Conservation (phyloP, 108 stramenopile genomes). For the Poteriospumella lacustris region DNA sequence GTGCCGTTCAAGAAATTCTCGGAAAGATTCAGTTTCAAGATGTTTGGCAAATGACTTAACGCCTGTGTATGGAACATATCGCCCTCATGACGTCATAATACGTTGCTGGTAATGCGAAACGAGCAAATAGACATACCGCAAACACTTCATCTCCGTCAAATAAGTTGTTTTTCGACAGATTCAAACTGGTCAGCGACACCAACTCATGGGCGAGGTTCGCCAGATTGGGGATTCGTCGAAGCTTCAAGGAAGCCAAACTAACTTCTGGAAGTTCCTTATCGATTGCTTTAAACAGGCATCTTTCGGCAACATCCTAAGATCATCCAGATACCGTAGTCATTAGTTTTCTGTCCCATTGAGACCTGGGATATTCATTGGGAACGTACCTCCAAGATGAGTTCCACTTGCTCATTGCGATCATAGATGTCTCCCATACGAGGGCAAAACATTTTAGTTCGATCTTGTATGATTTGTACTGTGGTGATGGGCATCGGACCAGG, state of each 20-base stretch:
- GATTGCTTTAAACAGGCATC: constrained; percentile 15
- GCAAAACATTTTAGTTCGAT: constrained; percentile 47
- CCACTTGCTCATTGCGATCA: constrained; percentile 29
- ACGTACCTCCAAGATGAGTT: constrained; percentile 35
- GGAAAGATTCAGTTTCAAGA: constrained; percentile 39
- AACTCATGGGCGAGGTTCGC: background rate
- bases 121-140: no score
- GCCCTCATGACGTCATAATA: constrained; percentile 40
- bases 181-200: background rate
- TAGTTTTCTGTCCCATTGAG: no score
- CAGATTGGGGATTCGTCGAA: constrained; percentile 9
- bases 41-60: constrained; percentile 29
- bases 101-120: constrained; percentile 41
- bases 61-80: constrained; percentile 33
- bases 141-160: constrained; percentile 26
- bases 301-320: constrained; percentile 20
- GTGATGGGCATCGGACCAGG: constrained; percentile 36
- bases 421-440: constrained; percentile 51
- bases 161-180: constrained; percentile 18
- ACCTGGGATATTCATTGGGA: constrained; percentile 22
- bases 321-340: no score
- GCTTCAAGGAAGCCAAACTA: constrained; percentile 9
- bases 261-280: constrained; percentile 26
- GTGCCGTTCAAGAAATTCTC: constrained; percentile 49
- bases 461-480: constrained; percentile 38